These are phyloP conservation scores for Diaporthe sp. DNA, from an alignment of 2,329 filamentous ascomycete genomes.

Conservation along the genomic window DNA sequence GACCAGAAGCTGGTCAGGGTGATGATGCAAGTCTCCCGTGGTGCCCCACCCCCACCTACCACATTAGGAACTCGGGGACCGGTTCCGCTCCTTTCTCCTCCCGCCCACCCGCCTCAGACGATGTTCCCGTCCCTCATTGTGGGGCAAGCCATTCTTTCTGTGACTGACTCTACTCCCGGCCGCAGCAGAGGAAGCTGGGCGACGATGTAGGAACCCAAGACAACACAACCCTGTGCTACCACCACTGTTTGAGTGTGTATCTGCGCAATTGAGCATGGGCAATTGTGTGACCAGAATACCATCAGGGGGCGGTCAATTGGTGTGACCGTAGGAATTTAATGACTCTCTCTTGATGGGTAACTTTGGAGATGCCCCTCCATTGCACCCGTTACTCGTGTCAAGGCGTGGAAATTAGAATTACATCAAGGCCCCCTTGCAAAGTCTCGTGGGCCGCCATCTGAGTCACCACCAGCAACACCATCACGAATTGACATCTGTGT, in stretches of 20 bases:
- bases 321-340: background rate
- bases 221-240: background rate
- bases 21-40: conserved; percentile 14
- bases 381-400: background rate
- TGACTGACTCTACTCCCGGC: background rate
- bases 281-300: background rate
- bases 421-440: conserved; percentile 13
- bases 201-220: background rate
- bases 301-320: background rate
- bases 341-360: background rate
- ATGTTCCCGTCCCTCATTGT: background rate
- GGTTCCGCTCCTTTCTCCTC: background rate
- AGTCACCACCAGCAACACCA: conserved; percentile 24
- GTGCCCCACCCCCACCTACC: conserved; percentile 25
- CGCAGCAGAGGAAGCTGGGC: background rate
- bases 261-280: background rate
- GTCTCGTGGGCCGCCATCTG: conserved; percentile 20
- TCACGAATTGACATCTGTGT: background rate
- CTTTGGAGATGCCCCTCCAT: conserved; percentile 3
- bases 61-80: background rate
- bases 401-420: conserved; percentile 16
- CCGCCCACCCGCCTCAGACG: background rate
- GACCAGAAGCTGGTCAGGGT: background rate
- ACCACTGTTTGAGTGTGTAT: background rate
- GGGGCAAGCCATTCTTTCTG: background rate